These are phyloP conservation scores for Yarrowia sp. DNA, from an alignment of 805 yeast genomes.

Conservation along the genomic window DNA sequence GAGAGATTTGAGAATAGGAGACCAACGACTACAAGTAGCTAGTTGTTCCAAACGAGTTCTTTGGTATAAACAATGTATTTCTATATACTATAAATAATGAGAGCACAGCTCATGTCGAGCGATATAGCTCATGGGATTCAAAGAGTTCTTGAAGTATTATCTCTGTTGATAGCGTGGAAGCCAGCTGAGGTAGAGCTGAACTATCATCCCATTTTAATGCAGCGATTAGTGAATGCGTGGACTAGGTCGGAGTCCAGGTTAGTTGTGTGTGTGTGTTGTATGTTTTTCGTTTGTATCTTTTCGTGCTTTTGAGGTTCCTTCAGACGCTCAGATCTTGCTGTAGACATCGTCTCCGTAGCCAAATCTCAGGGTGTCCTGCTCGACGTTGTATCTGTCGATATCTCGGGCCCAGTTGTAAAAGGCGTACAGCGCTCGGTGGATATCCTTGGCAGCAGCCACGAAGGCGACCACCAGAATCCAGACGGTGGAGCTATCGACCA, in stretches of 20 bases:
- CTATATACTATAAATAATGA: conserved; percentile 31
- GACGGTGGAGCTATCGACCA: conserved; percentile 33
- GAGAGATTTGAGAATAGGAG: no score
- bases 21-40: no score
- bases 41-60: no score
- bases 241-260: conserved; percentile 21
- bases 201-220: no score
- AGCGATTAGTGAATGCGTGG: conserved; percentile 12
- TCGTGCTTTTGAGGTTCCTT: not conserved
- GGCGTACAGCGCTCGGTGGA: conserved; percentile 35
- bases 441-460: conserved; percentile 33
- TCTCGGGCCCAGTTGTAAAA: conserved; percentile 38
- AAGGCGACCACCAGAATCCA: conserved; percentile 30
- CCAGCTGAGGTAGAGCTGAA: not conserved
- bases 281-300: no score
- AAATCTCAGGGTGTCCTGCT: conserved; percentile 32
- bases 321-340: conserved; percentile 8
- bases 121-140: not conserved
- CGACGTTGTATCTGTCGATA: conserved; percentile 28
- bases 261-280: not conserved
- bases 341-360: conserved; percentile 30
- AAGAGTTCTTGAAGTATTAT: not conserved
- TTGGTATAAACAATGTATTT: conserved; percentile 4
- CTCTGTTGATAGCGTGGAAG: not conserved
- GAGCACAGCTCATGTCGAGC: not conserved